Evolutionary conservation across 257 asterid species (phyloP).

Genomic region (Solanum appendiculatum): DNA sequence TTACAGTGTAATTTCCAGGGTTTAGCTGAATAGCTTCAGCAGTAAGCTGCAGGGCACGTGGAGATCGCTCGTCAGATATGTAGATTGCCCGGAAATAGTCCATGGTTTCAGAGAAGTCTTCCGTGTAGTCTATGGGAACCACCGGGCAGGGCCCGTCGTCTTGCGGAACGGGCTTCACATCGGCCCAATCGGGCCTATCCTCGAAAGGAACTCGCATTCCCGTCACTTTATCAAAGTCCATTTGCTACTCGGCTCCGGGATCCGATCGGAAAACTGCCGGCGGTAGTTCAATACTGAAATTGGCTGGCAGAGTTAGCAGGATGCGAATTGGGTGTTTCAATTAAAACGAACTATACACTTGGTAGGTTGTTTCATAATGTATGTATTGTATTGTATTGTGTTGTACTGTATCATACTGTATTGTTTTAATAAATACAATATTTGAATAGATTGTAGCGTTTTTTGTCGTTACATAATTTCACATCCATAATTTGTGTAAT

Average conservation of each 20-base stretch:
- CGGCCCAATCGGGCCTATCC: conserved; percentile 76
- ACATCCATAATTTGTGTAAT: no score
- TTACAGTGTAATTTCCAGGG: conserved; percentile 88
- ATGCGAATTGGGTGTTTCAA: no score
- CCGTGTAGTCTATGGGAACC: conserved; percentile 74
- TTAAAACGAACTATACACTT: no score
- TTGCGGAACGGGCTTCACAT: conserved; percentile 68
- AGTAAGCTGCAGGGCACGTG: conserved; percentile 74
- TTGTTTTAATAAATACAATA: no score
- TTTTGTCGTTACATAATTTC: no score
- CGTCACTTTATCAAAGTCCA: conserved; percentile 4
- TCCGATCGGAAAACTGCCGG: neutral
- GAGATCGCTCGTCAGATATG: conserved; percentile 76
- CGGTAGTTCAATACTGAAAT: neutral
- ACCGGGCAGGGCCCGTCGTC: conserved; percentile 86
- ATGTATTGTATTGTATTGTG: no score
- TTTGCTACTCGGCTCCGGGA: neutral
- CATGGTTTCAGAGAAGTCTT: conserved; percentile 79
- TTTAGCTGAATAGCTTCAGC: conserved; percentile 57
- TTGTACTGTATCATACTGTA: no score
- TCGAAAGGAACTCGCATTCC: conserved; percentile 31
- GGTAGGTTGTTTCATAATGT: no score
- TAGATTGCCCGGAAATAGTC: conserved; percentile 79
- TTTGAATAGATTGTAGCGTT: no score
- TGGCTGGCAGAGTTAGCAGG: neutral